phyloP scores from a whole-genome alignment of 2,329 filamentous ascomycete genomes.

The Neonectria neomacrospora region DNA sequence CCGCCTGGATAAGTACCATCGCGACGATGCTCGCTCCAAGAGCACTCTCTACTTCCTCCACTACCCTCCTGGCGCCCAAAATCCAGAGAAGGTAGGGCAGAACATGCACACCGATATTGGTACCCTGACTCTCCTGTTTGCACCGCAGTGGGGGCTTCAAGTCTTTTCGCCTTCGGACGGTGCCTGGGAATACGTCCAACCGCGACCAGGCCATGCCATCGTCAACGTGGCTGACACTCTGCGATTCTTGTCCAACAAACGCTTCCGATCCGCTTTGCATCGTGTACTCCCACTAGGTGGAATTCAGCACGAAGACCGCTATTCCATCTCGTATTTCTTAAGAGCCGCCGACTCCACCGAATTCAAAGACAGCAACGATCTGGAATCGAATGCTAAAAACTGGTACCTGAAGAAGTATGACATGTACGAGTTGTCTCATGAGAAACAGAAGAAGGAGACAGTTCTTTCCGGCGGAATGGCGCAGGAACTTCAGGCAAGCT shows the following conservation, averaged over 20 bases:
- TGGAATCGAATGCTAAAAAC: constrained; percentile 19
- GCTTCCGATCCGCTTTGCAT: constrained; percentile 14
- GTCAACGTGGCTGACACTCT: constrained; percentile 14
- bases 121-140: constrained; percentile 15
- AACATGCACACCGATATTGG: constrained; percentile 32
- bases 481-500: constrained; percentile 19
- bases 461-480: constrained; percentile 20
- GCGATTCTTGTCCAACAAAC: constrained; percentile 25
- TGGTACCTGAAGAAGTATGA: constrained; percentile 26
- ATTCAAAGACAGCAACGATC: constrained; percentile 26
- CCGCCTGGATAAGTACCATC: background rate
- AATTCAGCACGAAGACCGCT: constrained; percentile 17
- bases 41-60: constrained; percentile 11
- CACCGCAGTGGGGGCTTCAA: constrained; percentile 26
- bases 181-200: background rate
- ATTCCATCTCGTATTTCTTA: constrained; percentile 24
- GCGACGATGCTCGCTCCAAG: background rate
- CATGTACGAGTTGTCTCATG: constrained; percentile 16
- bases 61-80: constrained; percentile 3
- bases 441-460: constrained; percentile 14
- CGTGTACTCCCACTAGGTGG: constrained; percentile 18
- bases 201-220: constrained; percentile 1
- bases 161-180: background rate
- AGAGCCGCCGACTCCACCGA: constrained; percentile 15
- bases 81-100: constrained; percentile 23